phyloP scores from a whole-genome alignment of 176 grass and related monocot species.

The Zoysia japonica region DNA sequence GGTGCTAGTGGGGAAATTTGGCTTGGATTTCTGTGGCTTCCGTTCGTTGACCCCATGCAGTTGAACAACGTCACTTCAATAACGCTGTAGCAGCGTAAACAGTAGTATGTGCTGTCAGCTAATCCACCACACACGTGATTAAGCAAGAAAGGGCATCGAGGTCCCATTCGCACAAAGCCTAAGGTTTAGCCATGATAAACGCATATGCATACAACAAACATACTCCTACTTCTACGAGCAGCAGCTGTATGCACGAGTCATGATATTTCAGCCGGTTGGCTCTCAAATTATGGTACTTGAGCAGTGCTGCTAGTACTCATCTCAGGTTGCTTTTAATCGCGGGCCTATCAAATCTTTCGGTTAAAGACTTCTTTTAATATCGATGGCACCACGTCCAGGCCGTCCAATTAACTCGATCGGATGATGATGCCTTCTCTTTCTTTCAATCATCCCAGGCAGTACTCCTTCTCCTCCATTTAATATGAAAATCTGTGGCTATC shows the following conservation, averaged over 20 bases:
- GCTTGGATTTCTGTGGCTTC: neutral
- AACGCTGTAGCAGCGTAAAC: neutral
- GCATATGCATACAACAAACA: too few species aligned
- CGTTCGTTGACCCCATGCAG: conserved; percentile 1
- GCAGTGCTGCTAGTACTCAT: neutral
- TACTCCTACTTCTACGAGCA: neutral
- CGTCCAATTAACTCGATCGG: neutral
- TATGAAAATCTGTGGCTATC: neutral
- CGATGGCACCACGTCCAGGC: neutral
- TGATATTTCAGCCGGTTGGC: neutral
- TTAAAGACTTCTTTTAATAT: conserved; percentile 17
- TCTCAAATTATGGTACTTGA: neutral
- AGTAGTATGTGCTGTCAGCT: neutral
- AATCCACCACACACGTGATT: neutral
- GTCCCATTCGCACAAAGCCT: conserved; percentile 1
- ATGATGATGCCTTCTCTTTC: neutral
- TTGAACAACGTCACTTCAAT: conserved; percentile 15
- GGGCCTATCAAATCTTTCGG: neutral
- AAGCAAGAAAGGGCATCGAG: conserved; percentile 11
- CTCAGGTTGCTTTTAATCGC: neutral
- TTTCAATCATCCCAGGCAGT: too few species aligned
- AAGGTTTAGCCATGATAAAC: conserved; percentile 14
- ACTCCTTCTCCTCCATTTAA: neutral
- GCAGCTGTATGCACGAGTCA: neutral
- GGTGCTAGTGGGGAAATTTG: conserved; percentile 27